A percentile compares a stretch with the other conserved stretches of the same genome.
Evolutionary conservation across 305 asterid genomes (phyloP).

Genomic region (Fraxinus floribunda): DNA sequence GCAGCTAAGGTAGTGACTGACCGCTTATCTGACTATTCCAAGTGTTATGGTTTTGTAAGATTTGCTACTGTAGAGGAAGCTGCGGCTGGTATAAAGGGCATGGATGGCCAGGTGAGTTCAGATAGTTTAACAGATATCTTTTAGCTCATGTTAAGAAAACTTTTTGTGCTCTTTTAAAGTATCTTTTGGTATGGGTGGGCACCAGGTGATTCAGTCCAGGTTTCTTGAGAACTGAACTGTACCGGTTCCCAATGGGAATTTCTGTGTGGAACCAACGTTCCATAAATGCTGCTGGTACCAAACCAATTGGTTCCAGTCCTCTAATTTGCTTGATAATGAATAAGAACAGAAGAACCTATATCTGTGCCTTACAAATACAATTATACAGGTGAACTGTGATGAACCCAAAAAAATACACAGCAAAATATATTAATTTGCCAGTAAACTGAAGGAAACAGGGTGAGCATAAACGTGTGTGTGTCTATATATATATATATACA

Average conservation of each 20-base stretch:
- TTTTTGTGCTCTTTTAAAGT: neutral
- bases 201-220: neutral
- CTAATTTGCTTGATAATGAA: neutral
- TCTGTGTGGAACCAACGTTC: neutral
- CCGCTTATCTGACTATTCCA: conserved; percentile 39
- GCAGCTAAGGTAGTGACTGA: conserved; percentile 47
- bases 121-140: neutral
- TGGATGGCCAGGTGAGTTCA: conserved; percentile 46
- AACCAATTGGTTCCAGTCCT: neutral
- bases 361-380: neutral
- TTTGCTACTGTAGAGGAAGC: conserved; percentile 39
- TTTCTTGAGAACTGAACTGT: neutral
- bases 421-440: too few species aligned
- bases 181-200: neutral
- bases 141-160: neutral
- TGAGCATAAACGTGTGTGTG: too few species aligned
- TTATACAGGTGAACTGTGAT: neutral
- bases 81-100: conserved; percentile 37
- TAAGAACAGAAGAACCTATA: neutral
- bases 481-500: too few species aligned
- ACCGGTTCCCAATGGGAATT: neutral
- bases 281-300: neutral
- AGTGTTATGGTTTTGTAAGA: conserved; percentile 48
- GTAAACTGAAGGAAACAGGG: too few species aligned
- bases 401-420: neutral